Conservation (phyloP, 352 stramenopile genomes). For the Pythium dissotocum region DNA sequence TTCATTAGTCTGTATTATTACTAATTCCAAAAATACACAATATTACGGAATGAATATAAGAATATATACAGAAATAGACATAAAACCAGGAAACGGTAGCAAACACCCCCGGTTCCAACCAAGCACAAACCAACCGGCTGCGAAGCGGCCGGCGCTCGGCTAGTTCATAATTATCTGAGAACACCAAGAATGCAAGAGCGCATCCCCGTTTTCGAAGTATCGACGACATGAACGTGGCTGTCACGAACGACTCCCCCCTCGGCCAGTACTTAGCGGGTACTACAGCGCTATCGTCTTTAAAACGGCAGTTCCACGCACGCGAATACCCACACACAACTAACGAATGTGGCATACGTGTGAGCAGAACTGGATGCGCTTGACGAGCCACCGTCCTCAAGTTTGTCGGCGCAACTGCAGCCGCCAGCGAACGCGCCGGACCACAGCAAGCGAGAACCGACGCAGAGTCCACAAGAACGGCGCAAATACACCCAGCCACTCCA, state of each 20-base stretch:
- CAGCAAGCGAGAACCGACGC: neutral
- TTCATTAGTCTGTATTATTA: too few relatives aligned
- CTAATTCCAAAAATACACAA: too few relatives aligned
- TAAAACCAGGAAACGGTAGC: too few relatives aligned
- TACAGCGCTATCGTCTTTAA: neutral
- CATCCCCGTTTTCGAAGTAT: too few relatives aligned
- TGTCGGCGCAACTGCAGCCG: neutral
- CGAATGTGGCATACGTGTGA: neutral
- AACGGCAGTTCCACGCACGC: too few relatives aligned
- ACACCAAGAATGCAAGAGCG: too few relatives aligned
- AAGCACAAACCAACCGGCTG: too few relatives aligned
- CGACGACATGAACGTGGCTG: constrained; percentile 44
- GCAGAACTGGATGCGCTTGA: neutral
- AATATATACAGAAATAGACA: too few relatives aligned
- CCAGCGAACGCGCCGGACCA: neutral
- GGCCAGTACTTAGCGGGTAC: constrained; percentile 59
- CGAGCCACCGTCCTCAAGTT: neutral
- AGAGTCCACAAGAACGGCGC: neutral
- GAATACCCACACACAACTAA: neutral
- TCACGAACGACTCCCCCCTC: constrained; percentile 47
- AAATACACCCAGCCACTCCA: neutral
- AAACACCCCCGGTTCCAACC: too few relatives aligned
- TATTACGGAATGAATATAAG: too few relatives aligned
- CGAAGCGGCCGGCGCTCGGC: too few relatives aligned
- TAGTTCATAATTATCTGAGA: too few relatives aligned